Conservation (phyloP, 1,139 yeast species). For the Yamadazyma buinensis region DNA sequence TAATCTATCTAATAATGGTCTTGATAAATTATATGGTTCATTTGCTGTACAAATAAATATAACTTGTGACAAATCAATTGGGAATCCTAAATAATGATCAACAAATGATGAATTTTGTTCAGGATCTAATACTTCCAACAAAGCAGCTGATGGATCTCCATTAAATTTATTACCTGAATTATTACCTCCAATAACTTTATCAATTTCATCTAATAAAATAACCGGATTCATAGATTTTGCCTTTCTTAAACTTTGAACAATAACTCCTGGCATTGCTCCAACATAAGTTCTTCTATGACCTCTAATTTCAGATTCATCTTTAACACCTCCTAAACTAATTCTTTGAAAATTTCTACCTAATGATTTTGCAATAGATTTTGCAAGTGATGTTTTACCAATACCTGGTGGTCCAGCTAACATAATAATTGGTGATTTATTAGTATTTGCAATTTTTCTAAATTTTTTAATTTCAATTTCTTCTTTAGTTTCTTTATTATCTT, state of each 20-base stretch:
- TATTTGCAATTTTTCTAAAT: slow-evolving; percentile 27
- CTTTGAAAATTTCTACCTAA: slow-evolving; percentile 79
- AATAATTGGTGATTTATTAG: slow-evolving; percentile 66
- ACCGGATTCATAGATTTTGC: slow-evolving; percentile 84
- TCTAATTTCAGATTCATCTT: slow-evolving; percentile 86
- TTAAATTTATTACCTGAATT: slow-evolving; percentile 49
- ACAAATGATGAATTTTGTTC: slow-evolving; percentile 78
- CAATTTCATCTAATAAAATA: slow-evolving; percentile 85
- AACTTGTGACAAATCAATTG: slow-evolving; percentile 80
- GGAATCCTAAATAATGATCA: slow-evolving; percentile 87
- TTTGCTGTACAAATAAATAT: slow-evolving; percentile 91
- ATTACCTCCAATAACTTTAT: slow-evolving; percentile 67
- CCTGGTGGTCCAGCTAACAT: slow-evolving; percentile 94
- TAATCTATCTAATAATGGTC: slow-evolving; percentile 82
- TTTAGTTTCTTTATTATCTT: slow-evolving; percentile 15
- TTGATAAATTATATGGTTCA: slow-evolving; percentile 67
- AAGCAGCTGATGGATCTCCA: slow-evolving; percentile 92
- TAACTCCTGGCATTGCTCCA: slow-evolving; percentile 90
- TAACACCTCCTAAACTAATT: slow-evolving; percentile 82
- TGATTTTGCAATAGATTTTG: slow-evolving; percentile 80
- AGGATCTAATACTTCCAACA: slow-evolving; percentile 86
- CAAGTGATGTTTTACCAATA: slow-evolving; percentile 89
- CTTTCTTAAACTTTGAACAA: slow-evolving; percentile 75
- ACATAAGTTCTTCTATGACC: slow-evolving; percentile 93
- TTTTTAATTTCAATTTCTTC: slow-evolving; percentile 10